phyloP scores from a whole-genome alignment of 2,329 filamentous ascomycete species.

The Harringtonia lauricola region DNA sequence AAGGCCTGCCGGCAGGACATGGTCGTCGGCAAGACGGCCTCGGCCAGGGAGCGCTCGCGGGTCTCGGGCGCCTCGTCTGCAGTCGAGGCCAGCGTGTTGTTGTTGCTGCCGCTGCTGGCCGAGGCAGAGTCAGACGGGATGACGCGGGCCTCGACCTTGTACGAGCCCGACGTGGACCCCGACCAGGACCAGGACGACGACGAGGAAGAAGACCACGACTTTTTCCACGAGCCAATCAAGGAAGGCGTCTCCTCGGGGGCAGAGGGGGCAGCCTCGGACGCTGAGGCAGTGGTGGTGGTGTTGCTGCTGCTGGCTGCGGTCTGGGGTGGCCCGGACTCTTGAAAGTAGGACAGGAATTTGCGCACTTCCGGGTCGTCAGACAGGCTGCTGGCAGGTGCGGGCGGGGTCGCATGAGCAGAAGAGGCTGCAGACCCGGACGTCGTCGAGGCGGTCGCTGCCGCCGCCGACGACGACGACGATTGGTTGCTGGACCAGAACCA shows the following conservation, averaged over 20 bases:
- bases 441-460: constrained; percentile 3
- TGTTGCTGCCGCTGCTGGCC: too few species aligned
- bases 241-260: constrained; percentile 11
- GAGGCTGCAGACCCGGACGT: neutral
- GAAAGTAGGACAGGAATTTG: constrained; percentile 40
- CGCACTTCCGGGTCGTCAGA: constrained; percentile 32
- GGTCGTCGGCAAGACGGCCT: constrained; percentile 62
- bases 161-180: neutral
- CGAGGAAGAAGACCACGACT: neutral
- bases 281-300: constrained; percentile 7
- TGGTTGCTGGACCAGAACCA: constrained; percentile 47
- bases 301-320: neutral
- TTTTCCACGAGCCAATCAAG: neutral
- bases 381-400: neutral
- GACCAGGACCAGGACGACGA: neutral
- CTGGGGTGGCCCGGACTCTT: constrained; percentile 15
- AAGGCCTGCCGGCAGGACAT: constrained; percentile 90
- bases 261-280: constrained; percentile 6
- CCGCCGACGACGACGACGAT: constrained; percentile 12
- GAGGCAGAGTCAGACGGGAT: constrained; percentile 14
- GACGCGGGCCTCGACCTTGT: neutral
- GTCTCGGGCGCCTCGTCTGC: too few species aligned
- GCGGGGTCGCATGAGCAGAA: neutral
- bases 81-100: too few species aligned
- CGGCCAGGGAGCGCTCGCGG: constrained; percentile 32